These are phyloP conservation scores for Coemansia sp. DNA, from an alignment of 192 early-diverging fungal genomes.

Conservation along the genomic window DNA sequence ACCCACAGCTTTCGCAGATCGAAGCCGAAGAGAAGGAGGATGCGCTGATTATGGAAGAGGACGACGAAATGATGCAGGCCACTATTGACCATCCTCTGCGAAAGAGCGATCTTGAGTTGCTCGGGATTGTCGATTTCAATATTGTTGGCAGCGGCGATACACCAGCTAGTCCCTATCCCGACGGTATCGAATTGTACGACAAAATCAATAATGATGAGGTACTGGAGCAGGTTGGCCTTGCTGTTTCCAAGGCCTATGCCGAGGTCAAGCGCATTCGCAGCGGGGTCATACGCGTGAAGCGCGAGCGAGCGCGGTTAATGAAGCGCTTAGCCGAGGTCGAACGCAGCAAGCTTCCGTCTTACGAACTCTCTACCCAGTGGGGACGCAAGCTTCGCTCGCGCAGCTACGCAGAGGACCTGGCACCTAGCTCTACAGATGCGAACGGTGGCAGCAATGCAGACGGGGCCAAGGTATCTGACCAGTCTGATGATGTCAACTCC, in stretches of 20 bases:
- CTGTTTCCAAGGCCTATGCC: conserved; percentile 27
- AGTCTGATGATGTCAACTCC: conserved; percentile 21
- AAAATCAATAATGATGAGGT: conserved; percentile 22
- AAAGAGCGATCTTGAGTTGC: conserved; percentile 10
- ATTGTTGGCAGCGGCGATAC: not conserved
- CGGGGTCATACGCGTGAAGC: conserved; percentile 21
- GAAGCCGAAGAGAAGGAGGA: conserved; percentile 32
- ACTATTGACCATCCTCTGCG: conserved; percentile 38
- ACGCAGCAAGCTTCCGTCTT: conserved; percentile 43
- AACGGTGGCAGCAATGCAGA: not conserved
- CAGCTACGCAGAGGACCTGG: conserved; percentile 24
- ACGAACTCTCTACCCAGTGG: conserved; percentile 40
- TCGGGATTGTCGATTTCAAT: conserved; percentile 5
- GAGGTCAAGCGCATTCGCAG: conserved; percentile 34
- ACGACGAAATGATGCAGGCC: conserved; percentile 43
- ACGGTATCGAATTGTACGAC: conserved; percentile 5
- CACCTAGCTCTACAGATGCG: not conserved
- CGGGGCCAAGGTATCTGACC: not conserved
- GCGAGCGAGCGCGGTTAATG: conserved; percentile 37
- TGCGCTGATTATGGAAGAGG: conserved; percentile 31
- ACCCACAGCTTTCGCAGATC: conserved; percentile 3
- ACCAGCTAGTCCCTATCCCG: not conserved
- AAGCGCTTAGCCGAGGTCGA: conserved; percentile 42
- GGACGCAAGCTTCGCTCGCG: conserved; percentile 34
- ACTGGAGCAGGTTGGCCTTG: conserved; percentile 33